Conservation (phyloP, 2,329 filamentous ascomycete genomes). For the Xylaria multiplex region DNA sequence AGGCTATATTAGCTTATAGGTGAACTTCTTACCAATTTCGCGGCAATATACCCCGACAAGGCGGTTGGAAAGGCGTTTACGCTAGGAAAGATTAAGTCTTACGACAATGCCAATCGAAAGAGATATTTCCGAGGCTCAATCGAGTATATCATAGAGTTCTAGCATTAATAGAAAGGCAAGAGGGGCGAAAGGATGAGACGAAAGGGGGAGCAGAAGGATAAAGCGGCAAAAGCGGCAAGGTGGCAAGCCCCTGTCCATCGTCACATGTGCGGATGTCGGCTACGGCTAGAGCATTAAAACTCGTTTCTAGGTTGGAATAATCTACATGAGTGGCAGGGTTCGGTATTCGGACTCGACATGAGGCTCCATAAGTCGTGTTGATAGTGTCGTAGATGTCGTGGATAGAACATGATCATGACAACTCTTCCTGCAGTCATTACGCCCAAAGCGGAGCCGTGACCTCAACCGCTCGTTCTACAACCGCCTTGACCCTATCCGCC, state of each 20-base stretch:
- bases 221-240: constrained; percentile 1
- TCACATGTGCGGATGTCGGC: not conserved
- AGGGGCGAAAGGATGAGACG: not conserved
- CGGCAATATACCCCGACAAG: not conserved
- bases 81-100: not conserved
- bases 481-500: constrained; percentile 84
- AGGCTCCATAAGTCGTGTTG: not conserved
- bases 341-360: not conserved
- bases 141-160: not conserved
- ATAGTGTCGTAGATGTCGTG: constrained; percentile 19
- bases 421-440: constrained; percentile 46
- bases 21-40: not conserved
- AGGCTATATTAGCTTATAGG: not conserved
- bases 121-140: not conserved
- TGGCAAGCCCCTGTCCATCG: constrained; percentile 2
- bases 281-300: not conserved
- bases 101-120: not conserved
- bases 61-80: constrained; percentile 1
- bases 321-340: not conserved
- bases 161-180: not conserved
- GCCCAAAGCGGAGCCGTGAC: constrained; percentile 80
- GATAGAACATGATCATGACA: constrained; percentile 22
- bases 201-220: not conserved
- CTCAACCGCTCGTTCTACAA: constrained; percentile 90
- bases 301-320: not conserved